Evolutionary conservation across 1,284 basidiomycete genomes (phyloP), one percentile per base, ranked within the genome.

Genomic region (Ceratobasidium sp.): DNA sequence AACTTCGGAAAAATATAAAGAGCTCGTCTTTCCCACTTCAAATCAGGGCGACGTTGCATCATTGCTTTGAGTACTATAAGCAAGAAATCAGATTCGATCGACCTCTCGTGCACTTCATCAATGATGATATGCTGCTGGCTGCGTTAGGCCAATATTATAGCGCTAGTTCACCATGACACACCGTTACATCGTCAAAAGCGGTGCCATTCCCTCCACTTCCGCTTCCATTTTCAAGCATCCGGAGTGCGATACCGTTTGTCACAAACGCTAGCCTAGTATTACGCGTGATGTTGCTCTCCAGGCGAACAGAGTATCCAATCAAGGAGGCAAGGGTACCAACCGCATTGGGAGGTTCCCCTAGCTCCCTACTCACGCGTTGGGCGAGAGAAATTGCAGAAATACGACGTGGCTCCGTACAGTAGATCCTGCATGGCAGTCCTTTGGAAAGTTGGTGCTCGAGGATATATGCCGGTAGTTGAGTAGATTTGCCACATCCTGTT

Each of bases 401-500:
- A 71, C 97, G 89, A 30, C 97, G 87, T 0, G 97, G 97, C 78
- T 99, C 97, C 1, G 97, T 98, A 76, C 96, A 97, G 78, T 91
- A 95, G 76, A 99, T 94, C 80, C 92, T 97, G 84, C 96, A 98
- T 61, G 89, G 86, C 76, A 86, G 87, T 21, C 96, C 97, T 72
- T 86, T 86, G 4, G 90, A 87, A 18, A 98, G 86, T 67, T 93
- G 90, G 78, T 97, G 89, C 80, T 99, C 97, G 9, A 99, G 85
- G 74, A 99, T 92, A 83, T 95, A 99, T 0, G 93, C 87, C 0
- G 97, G 97, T 2, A 99, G 88, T 82, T 99, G 97, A 0, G 97
- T 99, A 0, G 96, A 98, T 82, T 99, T 99, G 16, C 97, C 97
- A 78, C 95, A 99, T 77, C 97, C 97, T 3, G 97, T 99, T 83